phyloP scores from a whole-genome alignment of 2,329 filamentous ascomycete genomes.

The Hypoxylon sp. region DNA sequence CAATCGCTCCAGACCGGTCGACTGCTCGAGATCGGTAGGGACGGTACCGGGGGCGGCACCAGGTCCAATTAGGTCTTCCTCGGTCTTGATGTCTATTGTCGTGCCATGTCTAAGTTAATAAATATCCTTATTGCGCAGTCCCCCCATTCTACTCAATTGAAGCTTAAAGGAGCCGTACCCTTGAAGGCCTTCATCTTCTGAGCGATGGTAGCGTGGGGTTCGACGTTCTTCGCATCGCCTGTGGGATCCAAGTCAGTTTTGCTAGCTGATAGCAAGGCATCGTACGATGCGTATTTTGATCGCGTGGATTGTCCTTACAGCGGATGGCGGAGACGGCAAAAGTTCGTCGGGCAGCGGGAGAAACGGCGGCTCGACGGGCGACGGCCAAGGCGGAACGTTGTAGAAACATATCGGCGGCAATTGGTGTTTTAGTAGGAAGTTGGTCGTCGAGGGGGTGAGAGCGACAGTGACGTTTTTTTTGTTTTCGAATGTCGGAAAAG shows the following conservation, averaged over 20 bases:
- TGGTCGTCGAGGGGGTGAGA: conserved; percentile 27
- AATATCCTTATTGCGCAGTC: conserved; percentile 19
- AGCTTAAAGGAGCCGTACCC: conserved; percentile 56
- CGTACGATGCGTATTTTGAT: conserved; percentile 48
- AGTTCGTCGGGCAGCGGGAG: conserved; percentile 66
- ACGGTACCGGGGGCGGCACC: conserved; percentile 86
- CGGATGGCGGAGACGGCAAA: conserved; percentile 71
- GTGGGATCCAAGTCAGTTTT: conserved; percentile 51
- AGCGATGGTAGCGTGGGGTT: conserved; percentile 58
- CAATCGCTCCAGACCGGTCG: conserved; percentile 97
- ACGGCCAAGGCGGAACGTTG: conserved; percentile 71
- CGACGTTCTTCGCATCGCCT: conserved; percentile 60
- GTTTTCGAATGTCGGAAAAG: conserved; percentile 30
- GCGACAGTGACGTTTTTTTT: conserved; percentile 34
- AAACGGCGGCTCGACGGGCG: conserved; percentile 69
- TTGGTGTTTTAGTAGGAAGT: conserved; percentile 36
- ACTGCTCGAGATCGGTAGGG: conserved; percentile 93
- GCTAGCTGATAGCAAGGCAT: conserved; percentile 46
- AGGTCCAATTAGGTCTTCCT: conserved; percentile 85
- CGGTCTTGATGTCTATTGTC: conserved; percentile 79
- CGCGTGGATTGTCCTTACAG: conserved; percentile 60
- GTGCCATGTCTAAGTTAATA: conserved; percentile 43
- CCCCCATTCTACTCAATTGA: conserved; percentile 32
- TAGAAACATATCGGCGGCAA: conserved; percentile 66
- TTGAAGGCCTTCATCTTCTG: conserved; percentile 57